Conservation (phyloP, 2,329 filamentous ascomycete genomes). For the Penicillium brasilianum region DNA sequence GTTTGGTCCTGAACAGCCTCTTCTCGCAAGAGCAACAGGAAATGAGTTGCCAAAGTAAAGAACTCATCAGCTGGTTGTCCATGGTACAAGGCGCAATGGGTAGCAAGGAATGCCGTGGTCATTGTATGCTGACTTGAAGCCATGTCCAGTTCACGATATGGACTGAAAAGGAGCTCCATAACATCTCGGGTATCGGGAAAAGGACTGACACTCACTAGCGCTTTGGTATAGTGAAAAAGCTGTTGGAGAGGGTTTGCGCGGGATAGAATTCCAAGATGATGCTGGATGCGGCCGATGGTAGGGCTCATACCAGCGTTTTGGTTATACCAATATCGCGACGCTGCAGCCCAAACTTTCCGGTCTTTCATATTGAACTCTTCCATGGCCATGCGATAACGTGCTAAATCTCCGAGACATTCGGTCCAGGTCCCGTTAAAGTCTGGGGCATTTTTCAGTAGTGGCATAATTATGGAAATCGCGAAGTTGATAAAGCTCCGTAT, state of each 20-base stretch:
- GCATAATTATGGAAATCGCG: constrained; percentile 86
- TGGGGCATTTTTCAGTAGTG: constrained; percentile 83
- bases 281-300: too few relatives aligned
- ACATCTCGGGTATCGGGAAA: too few relatives aligned
- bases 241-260: too few relatives aligned
- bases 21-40: constrained; percentile 52
- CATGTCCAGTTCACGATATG: too few relatives aligned
- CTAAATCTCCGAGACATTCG: constrained; percentile 86
- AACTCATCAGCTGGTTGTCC: constrained; percentile 44
- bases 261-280: too few relatives aligned
- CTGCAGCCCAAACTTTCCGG: constrained; percentile 78
- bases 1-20: constrained; percentile 57
- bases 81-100: constrained; percentile 55
- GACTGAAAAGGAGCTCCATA: too few relatives aligned
- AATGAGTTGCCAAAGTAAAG: constrained; percentile 45
- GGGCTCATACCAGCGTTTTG: constrained; percentile 62
- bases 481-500: constrained; percentile 92
- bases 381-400: constrained; percentile 86
- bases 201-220: too few relatives aligned
- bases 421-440: constrained; percentile 89
- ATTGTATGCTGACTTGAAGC: too few relatives aligned
- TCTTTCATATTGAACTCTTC: constrained; percentile 76
- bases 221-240: too few relatives aligned
- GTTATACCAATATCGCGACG: constrained; percentile 82
- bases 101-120: too few relatives aligned